These are phyloP conservation scores for Cyclotella baltica DNA, from an alignment of 108 stramenopile genomes.

Conservation along the genomic window DNA sequence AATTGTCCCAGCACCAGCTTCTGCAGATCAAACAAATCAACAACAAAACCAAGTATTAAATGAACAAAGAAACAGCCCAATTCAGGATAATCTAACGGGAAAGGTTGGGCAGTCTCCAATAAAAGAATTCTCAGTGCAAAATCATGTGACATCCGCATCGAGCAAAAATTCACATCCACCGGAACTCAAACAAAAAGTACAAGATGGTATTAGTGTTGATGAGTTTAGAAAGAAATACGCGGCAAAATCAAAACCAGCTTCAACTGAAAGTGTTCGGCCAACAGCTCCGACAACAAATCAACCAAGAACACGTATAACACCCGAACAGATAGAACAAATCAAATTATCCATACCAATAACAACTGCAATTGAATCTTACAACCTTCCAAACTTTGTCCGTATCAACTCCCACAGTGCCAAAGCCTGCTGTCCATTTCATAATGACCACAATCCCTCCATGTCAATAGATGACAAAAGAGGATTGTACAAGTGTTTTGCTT, in stretches of 20 bases:
- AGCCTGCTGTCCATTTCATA: conserved; percentile 93
- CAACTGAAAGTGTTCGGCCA: not conserved
- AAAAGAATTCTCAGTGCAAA: not conserved
- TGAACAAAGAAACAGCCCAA: too few relatives aligned
- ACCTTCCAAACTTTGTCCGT: conserved; percentile 62
- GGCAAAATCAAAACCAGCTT: not conserved
- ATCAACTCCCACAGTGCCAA: conserved; percentile 53
- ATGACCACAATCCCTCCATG: conserved; percentile 89
- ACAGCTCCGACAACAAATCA: not conserved
- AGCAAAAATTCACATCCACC: not conserved
- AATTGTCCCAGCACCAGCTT: too few relatives aligned
- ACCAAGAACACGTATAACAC: conserved; percentile 19
- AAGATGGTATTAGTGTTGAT: not conserved
- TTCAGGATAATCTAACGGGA: too few relatives aligned
- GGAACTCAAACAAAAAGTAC: not conserved
- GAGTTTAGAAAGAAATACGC: not conserved
- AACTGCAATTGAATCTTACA: conserved; percentile 70
- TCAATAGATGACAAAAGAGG: conserved; percentile 77
- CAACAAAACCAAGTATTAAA: too few relatives aligned
- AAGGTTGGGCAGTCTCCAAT: too few relatives aligned
- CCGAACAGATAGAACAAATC: conserved; percentile 59
- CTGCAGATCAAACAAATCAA: too few relatives aligned
- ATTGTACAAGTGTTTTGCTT: conserved; percentile 94
- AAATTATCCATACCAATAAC: conserved; percentile 65
- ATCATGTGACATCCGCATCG: not conserved